Percentiles rank a stretch among this genome's conserved stretches.
These are phyloP conservation scores for Neofusicoccum sp. DNA, from an alignment of 2,329 filamentous ascomycete species.

Conservation along the genomic window DNA sequence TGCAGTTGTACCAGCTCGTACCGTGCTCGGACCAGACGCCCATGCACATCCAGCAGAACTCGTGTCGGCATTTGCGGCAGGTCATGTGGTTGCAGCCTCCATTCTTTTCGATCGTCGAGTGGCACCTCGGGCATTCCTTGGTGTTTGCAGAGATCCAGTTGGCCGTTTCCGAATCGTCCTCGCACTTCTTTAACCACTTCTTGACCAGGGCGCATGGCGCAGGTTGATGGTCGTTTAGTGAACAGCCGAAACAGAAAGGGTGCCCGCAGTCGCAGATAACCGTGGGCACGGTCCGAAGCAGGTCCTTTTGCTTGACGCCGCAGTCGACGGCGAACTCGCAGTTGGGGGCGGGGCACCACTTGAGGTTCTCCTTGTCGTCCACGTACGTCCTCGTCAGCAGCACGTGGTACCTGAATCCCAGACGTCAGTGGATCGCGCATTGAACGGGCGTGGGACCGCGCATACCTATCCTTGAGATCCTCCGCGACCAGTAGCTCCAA, in stretches of 20 bases:
- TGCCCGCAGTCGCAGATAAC: conserved; percentile 83
- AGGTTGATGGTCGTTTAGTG: conserved; percentile 85
- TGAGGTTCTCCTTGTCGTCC: conserved; percentile 91
- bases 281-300: conserved; percentile 82
- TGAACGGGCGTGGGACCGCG: neutral
- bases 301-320: conserved; percentile 79
- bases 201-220: conserved; percentile 89
- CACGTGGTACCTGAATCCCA: conserved; percentile 67
- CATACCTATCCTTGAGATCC: conserved; percentile 56
- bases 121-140: conserved; percentile 94
- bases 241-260: conserved; percentile 93
- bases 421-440: conserved; percentile 19
- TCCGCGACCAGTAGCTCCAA: conserved; percentile 70
- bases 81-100: conserved; percentile 98
- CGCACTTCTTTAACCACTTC: conserved; percentile 96
- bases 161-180: conserved; percentile 95
- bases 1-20: conserved; percentile 99
- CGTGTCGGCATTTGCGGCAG: conserved; percentile 89
- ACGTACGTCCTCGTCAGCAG: conserved; percentile 93
- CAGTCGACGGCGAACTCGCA: conserved; percentile 93
- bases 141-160: conserved; percentile 99
- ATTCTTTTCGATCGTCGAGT: conserved; percentile 98
- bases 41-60: conserved; percentile 99
- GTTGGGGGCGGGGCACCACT: conserved; percentile 98
- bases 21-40: conserved; percentile 97